Evolutionary conservation across 139 green algal species (phyloP), one percentile per base, ranked within the genome.

Genomic region (Tetratostichococcus sp.): DNA sequence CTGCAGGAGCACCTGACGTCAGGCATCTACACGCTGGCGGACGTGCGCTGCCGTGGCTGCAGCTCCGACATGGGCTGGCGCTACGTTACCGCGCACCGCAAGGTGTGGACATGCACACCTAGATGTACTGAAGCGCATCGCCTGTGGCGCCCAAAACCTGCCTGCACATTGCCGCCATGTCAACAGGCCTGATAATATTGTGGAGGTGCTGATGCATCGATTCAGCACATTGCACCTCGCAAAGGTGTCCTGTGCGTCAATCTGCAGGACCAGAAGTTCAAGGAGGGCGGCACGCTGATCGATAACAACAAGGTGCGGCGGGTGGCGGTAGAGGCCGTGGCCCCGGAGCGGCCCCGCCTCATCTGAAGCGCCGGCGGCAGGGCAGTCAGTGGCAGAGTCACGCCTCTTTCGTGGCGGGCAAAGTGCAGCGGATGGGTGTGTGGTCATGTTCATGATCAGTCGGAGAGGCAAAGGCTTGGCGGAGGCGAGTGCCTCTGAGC

Each of bases 181-280:
- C n/a, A n/a, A n/a, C n/a, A n/a, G n/a, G n/a, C n/a, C n/a, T n/a
- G n/a, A n/a, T n/a, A n/a, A n/a, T n/a, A n/a, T n/a, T n/a, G n/a
- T n/a, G n/a, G n/a, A n/a, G n/a, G n/a, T n/a, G n/a, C n/a, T n/a
- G n/a, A n/a, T n/a, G n/a, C n/a, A n/a, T 70, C n/a, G 5, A 70
- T 42, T 4, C 32, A 14, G n/a, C 28, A 70, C 4, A n/a, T 35
- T 21, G n/a, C 66, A 39, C 30, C 30, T 35, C 25, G 66, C n/a
- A n/a, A n/a, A n/a, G n/a, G n/a, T n/a, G n/a, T n/a, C n/a, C n/a
- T n/a, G n/a, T n/a, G n/a, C n/a, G n/a, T n/a, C n/a, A 50, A 74
- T 11, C 11, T 50, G 39, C 73, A 80, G 74, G 78, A 84, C 19
- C 76, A 84, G 65, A 79, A 83, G 57, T 89, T 88, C 80, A 89